A percentile compares a stretch with the other conserved stretches of the same genome.
These are phyloP conservation scores for Kuraishia hungarica DNA, from an alignment of 805 yeast species.

Conservation along the genomic window DNA sequence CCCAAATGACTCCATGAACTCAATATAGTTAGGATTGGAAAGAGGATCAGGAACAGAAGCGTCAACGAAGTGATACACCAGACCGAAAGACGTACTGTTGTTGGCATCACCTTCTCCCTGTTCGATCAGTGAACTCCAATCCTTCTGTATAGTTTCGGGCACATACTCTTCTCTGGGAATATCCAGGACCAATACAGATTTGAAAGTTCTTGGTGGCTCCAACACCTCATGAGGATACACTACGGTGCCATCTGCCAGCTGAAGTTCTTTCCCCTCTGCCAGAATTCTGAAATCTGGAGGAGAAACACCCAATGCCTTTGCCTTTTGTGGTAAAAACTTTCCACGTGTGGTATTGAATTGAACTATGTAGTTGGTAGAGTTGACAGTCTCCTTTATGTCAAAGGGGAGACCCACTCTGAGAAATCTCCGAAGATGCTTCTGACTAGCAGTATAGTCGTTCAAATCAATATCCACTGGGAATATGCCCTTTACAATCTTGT, in stretches of 20 bases:
- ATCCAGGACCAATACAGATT: slow-evolving; percentile 62
- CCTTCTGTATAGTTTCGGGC: slow-evolving; percentile 15
- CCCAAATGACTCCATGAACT: slow-evolving; percentile 50
- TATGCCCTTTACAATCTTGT: slow-evolving; percentile 10
- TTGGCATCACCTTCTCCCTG: slow-evolving; percentile 21
- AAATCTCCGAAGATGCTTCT: neutral
- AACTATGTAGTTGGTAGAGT: slow-evolving; percentile 60
- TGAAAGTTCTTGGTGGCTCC: slow-evolving; percentile 48
- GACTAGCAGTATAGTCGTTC: neutral
- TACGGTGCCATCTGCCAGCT: slow-evolving; percentile 46
- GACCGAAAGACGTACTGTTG: slow-evolving; percentile 26
- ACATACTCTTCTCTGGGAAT: slow-evolving; percentile 51
- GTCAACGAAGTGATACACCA: slow-evolving; percentile 76
- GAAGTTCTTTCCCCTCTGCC: slow-evolving; percentile 50
- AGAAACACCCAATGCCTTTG: slow-evolving; percentile 58
- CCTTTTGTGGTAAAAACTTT: slow-evolving; percentile 58
- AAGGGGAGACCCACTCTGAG: neutral
- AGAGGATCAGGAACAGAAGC: slow-evolving; percentile 35
- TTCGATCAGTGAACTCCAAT: slow-evolving; percentile 20
- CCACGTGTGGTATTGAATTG: slow-evolving; percentile 67
- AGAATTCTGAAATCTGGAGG: slow-evolving; percentile 53
- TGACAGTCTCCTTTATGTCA: neutral
- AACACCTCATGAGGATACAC: slow-evolving; percentile 67
- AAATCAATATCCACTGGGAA: neutral
- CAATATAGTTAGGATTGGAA: slow-evolving; percentile 29